Conservation (phyloP, 78 protist genomes). For the Bigelowiella natans region DNA sequence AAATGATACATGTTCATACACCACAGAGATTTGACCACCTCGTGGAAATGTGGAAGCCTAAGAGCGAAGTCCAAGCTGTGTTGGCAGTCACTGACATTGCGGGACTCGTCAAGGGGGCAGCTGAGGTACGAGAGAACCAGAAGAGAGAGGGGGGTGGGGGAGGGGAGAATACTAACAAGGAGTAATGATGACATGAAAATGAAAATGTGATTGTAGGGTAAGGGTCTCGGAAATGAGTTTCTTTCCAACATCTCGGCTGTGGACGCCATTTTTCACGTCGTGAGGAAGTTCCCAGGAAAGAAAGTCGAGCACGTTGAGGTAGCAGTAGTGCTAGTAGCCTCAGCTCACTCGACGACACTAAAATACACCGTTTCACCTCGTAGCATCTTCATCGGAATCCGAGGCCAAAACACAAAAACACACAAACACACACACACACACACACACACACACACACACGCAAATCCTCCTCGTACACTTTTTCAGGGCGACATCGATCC, state of each 20-base stretch:
- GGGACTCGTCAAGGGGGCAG: conserved; percentile 36
- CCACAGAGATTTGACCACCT: background rate
- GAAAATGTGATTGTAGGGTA: conserved; percentile 6
- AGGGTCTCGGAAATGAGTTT: conserved; percentile 30
- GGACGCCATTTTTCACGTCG: conserved; percentile 34
- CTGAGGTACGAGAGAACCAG: too few relatives aligned
- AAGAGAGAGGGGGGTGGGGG: too few relatives aligned
- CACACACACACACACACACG: background rate
- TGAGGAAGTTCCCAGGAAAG: conserved; percentile 10
- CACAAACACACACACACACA: background rate
- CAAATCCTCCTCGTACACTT: background rate
- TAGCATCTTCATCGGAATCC: too few relatives aligned
- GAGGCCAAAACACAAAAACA: too few relatives aligned
- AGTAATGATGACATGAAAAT: too few relatives aligned
- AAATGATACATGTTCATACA: too few relatives aligned
- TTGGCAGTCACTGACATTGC: conserved; percentile 30
- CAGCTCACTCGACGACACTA: background rate
- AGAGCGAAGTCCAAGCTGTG: conserved; percentile 15
- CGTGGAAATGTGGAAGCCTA: conserved; percentile 7
- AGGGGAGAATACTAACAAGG: too few relatives aligned
- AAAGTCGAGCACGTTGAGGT: conserved; percentile 18
- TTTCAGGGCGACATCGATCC: background rate
- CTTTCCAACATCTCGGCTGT: conserved; percentile 17
- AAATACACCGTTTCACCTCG: too few relatives aligned
- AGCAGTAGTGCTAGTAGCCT: background rate